Percentiles rank a stretch among this genome's conserved stretches.
phyloP scores from a whole-genome alignment of 1,284 basidiomycete genomes.

The Cryptococcus hybrid region DNA sequence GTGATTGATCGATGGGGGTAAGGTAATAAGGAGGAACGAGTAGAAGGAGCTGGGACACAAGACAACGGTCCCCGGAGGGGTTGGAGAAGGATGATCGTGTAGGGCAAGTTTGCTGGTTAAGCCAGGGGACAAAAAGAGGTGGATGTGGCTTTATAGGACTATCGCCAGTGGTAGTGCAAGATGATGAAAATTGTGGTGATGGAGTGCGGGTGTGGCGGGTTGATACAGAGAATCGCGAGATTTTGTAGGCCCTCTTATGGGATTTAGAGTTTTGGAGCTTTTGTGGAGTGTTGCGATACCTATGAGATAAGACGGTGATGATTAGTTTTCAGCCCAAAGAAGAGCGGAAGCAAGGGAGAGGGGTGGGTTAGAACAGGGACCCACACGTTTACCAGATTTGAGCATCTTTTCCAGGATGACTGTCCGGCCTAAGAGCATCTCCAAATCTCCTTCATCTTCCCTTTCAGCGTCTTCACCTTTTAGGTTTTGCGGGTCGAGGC shows the following conservation, averaged over 20 bases:
- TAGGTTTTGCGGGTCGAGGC: constrained; percentile 1
- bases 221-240: constrained; percentile 1
- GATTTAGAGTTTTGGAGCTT: neutral
- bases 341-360: no score
- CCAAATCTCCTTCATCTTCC: constrained; percentile 34
- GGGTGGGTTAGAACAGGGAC: neutral
- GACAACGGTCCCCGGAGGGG: neutral
- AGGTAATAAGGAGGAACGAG: no score
- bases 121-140: neutral
- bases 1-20: neutral
- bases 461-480: constrained; percentile 24
- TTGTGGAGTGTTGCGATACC: neutral
- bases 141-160: no score
- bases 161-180: no score
- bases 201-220: neutral
- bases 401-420: constrained; percentile 39
- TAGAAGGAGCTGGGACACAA: no score
- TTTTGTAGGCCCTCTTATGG: neutral
- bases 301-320: constrained; percentile 6
- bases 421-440: constrained; percentile 30
- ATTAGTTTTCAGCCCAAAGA: neutral
- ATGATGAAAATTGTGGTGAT: no score
- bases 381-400: constrained; percentile 35
- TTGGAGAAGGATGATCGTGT: neutral
- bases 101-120: neutral